Conservation (phyloP, 192 early-diverging fungal species). For the Coemansia sp. region DNA sequence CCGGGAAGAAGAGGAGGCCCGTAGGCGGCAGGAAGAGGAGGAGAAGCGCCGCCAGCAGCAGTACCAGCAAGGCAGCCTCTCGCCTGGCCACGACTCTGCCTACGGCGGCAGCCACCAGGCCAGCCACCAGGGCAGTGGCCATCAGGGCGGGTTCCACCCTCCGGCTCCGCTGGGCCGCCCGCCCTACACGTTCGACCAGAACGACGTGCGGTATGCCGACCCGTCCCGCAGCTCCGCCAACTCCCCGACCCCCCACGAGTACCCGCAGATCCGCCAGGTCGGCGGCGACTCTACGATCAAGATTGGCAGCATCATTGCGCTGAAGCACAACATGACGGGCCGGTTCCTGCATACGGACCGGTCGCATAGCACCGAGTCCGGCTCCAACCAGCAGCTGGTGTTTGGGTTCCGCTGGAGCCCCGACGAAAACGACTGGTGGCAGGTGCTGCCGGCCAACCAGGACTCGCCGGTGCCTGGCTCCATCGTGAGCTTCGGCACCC, state of each 20-base stretch:
- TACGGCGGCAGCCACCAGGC: constrained; percentile 22
- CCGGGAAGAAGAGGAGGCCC: constrained; percentile 24
- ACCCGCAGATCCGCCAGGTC: constrained; percentile 41
- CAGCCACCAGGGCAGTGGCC: not conserved
- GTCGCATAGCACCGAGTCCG: constrained; percentile 44
- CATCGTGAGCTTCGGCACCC: constrained; percentile 45
- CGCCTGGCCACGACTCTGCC: constrained; percentile 34
- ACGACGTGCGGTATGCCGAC: constrained; percentile 26
- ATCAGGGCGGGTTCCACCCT: constrained; percentile 19
- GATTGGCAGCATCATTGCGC: constrained; percentile 53
- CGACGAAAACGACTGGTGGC: constrained; percentile 53
- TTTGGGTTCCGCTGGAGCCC: constrained; percentile 53
- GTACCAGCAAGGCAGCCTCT: constrained; percentile 11
- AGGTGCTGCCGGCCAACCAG: constrained; percentile 54
- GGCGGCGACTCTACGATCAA: constrained; percentile 43
- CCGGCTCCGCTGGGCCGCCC: constrained; percentile 36
- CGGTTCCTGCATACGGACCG: constrained; percentile 55
- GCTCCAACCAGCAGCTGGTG: constrained; percentile 59
- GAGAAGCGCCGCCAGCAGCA: constrained; percentile 9
- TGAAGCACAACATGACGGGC: constrained; percentile 61
- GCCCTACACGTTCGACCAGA: constrained; percentile 30
- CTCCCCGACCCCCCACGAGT: constrained; percentile 35
- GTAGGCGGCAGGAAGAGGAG: constrained; percentile 9
- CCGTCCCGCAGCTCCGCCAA: constrained; percentile 42
- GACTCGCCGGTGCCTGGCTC: constrained; percentile 42